Evolutionary conservation across 352 stramenopile species (phyloP), one percentile per base, ranked within the genome.

Genomic region (Phytopythium kandeliae): DNA sequence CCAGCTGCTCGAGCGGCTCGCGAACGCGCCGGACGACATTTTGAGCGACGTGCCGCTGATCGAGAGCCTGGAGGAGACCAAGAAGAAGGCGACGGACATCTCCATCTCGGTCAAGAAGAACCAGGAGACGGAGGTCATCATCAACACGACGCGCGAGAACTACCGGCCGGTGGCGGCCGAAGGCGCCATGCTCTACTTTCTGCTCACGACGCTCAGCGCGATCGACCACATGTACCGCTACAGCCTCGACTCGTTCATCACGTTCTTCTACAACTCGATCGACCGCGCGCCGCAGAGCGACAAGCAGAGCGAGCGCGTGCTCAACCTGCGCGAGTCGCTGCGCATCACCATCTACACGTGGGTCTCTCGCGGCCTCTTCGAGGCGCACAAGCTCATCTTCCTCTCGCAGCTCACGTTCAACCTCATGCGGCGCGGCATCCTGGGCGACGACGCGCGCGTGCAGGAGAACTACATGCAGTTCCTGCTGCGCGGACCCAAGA

Each of bases 181-280:
- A 54, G 95, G 95, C 11, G 93, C 95, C 7, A 98, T 98, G 95
- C 84, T 98, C 38, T 98, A 98, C 73, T 98, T 98, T 69, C 65
- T 98, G 41, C 83, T 98, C 24, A 98, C 95, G 13, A 97, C 96
- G 48, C 78, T 98, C 16, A 96, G 86, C 63, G 68, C 83, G 40
- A 98, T 98, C 58, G 89, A 98, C 62, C 92, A 98, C 78, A 98
- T 98, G 95, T 98, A 98, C 65, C 95, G 97, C 71, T 98, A 98
- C 71, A 98, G 90, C 51, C 73, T 99, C 24, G 95, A 98, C 62
- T 96, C 86, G 42, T 98, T 98, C 71, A 91, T 98, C 40, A 97
- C 89, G 17, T 98, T 98, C 69, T 98, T 98, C 65, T 95, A 97
- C 67, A 98, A 98, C 58, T 95, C 94, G 8, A 98, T 99, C 48